phyloP scores from a whole-genome alignment of 2,329 filamentous ascomycete species.

The Penicillium italicum region DNA sequence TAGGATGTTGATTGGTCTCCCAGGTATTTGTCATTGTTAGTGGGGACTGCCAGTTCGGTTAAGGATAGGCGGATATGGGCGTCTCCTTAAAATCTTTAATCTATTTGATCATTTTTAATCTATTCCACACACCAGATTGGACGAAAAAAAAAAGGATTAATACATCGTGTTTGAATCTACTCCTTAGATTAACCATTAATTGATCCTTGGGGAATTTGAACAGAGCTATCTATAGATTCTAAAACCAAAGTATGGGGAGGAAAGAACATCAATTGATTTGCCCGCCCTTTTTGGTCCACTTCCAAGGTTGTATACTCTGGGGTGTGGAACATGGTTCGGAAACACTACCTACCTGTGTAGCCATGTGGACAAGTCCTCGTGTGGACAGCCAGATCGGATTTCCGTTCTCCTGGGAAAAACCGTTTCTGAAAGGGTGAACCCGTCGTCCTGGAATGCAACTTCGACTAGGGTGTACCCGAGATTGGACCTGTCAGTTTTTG shows the following conservation, averaged over 20 bases:
- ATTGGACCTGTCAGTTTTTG: conserved; percentile 23
- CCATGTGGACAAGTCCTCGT: conserved; percentile 25
- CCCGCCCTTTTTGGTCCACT: not conserved
- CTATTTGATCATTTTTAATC: conserved; percentile 12
- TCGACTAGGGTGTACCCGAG: conserved; percentile 25
- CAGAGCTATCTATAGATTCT: not conserved
- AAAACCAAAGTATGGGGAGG: not conserved
- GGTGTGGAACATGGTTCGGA: not conserved
- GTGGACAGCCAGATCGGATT: conserved; percentile 22
- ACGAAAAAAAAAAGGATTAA: not conserved
- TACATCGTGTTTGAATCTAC: not conserved
- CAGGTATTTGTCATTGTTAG: conserved; percentile 24
- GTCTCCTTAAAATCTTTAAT: conserved; percentile 6
- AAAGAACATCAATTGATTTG: not conserved
- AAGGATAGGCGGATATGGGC: conserved; percentile 20
- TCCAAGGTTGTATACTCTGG: not conserved
- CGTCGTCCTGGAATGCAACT: conserved; percentile 25
- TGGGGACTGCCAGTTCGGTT: conserved; percentile 10
- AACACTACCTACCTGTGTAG: conserved; percentile 1
- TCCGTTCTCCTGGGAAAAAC: conserved; percentile 22
- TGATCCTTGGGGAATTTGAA: not conserved
- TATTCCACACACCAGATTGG: conserved; percentile 16
- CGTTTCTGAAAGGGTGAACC: conserved; percentile 23
- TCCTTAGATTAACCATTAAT: not conserved
- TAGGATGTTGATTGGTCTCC: conserved; percentile 12